Base-by-base conservation (phyloP, 2,329 filamentous ascomycete genomes). In the Arthrobotrys iridis region DNA sequence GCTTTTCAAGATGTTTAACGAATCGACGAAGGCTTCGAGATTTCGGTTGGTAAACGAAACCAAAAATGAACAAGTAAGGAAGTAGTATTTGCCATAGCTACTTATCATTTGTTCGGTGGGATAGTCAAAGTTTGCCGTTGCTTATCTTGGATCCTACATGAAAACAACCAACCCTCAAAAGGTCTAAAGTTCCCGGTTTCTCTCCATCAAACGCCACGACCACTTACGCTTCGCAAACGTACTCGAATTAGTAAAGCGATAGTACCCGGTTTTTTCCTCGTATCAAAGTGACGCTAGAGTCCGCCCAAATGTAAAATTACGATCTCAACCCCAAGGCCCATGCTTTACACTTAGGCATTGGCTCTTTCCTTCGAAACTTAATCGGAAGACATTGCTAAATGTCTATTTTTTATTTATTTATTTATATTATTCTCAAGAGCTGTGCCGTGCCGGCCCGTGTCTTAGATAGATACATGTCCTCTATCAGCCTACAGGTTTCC, bases 401-500 rank as follows among this genome's bases (percentile, higher is more conserved):
- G 40, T 48, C 55, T 22, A 26, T 20, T 59, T 41, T 40, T 18
- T 52, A 6, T 30, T 41, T 6, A 43, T n/a, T 6, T n/a, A 4
- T 28, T 33, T 13, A 6, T n/a, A 11, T 66, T 52, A 45, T 46
- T 41, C 28, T 33, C 58, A 55, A 35, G 30, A 30, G 18, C 15
- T 55, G 50, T 68, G 55, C 65, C 57, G 65, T 62, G 65, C 62
- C 65, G 65, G 65, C 43, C 65, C 65, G 65, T 70, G 65, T 70
- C 65, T 70, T 62, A 70, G 65, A 70, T 59, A 59, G 37, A 59
- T 28, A 59, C 37, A 43, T 43, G 30, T 13, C 43, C 20, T 13
- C 20, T 59, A 59, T 59, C 37, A 33, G 2, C 4, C 7, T 18
- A 43, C 13, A 59, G 13, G 24, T 58, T 28, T 28, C 13, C 52